Evolutionary conservation across 257 asterid genomes (phyloP).

Genomic region (Striga asiatica): DNA sequence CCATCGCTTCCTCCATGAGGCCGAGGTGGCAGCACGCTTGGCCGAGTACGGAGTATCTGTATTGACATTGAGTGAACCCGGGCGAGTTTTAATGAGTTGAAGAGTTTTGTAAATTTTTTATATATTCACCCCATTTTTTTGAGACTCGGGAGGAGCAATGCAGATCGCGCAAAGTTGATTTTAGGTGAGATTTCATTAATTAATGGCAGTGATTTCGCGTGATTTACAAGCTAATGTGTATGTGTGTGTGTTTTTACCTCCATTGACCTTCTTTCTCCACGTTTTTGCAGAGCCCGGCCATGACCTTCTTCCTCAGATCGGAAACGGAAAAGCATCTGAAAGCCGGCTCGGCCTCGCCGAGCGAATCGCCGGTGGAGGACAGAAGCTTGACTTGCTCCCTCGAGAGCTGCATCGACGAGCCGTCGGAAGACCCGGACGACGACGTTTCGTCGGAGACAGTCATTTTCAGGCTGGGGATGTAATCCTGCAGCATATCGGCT

Average conservation of each 20-base stretch:
- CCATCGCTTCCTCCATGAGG: slow-evolving; percentile 92
- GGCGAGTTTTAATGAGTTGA: no score
- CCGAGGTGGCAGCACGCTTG: slow-evolving; percentile 96
- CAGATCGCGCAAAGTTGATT: neutral
- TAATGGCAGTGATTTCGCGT: slow-evolving; percentile 30
- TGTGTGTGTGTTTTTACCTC: slow-evolving; percentile 41
- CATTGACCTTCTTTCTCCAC: slow-evolving; percentile 74
- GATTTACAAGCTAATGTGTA: slow-evolving; percentile 25
- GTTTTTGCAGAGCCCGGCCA: slow-evolving; percentile 56
- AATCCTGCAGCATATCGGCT: slow-evolving; percentile 81
- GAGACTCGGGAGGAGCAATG: slow-evolving; percentile 18
- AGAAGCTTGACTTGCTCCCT: slow-evolving; percentile 68
- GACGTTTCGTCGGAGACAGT: slow-evolving; percentile 37
- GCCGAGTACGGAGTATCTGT: slow-evolving; percentile 76
- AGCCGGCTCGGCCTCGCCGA: slow-evolving; percentile 31
- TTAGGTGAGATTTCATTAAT: slow-evolving; percentile 21
- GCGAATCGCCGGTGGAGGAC: slow-evolving; percentile 27
- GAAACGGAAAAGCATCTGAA: slow-evolving; percentile 71
- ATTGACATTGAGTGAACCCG: slow-evolving; percentile 14
- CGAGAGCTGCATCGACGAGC: slow-evolving; percentile 49
- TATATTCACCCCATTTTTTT: no score
- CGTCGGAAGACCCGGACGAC: slow-evolving; percentile 51
- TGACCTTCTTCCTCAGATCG: slow-evolving; percentile 73
- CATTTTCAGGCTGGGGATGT: slow-evolving; percentile 70
- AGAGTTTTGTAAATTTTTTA: no score